phyloP scores from a whole-genome alignment of 1,284 basidiomycete genomes.

The Trichosporon sp. region DNA sequence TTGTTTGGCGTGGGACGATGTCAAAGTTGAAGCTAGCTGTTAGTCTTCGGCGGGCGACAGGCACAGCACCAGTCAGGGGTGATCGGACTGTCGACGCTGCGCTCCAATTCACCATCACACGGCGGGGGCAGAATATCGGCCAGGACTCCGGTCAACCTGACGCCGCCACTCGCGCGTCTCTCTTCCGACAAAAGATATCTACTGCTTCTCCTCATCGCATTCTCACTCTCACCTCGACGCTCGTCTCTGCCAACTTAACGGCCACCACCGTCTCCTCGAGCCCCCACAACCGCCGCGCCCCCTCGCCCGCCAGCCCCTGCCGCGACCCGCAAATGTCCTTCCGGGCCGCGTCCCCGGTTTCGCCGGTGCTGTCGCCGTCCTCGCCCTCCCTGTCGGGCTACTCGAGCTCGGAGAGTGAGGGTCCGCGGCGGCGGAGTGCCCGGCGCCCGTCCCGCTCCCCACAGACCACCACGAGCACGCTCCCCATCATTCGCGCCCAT shows the following conservation, averaged over 20 bases:
- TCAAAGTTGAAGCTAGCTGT: neutral
- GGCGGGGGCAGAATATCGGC: too few species aligned
- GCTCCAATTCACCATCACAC: too few species aligned
- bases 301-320: neutral
- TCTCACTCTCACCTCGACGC: too few species aligned
- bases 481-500: constrained; percentile 44
- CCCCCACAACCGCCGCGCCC: neutral
- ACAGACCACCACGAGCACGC: constrained; percentile 29
- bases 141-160: too few species aligned
- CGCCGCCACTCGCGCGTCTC: too few species aligned
- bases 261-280: constrained; percentile 2
- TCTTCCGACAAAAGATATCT: too few species aligned
- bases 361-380: constrained; percentile 5
- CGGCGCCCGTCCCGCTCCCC: constrained; percentile 23
- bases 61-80: neutral
- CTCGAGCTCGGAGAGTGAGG: neutral
- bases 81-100: too few species aligned
- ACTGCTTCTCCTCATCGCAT: too few species aligned
- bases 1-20: neutral
- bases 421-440: constrained; percentile 2
- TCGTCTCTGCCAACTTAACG: neutral
- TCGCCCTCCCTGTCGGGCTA: constrained; percentile 18
- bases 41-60: neutral
- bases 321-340: constrained; percentile 2
- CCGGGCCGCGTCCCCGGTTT: constrained; percentile 6